phyloP scores from a whole-genome alignment of 2,329 filamentous ascomycete species.

The Erysiphe pulchra region DNA sequence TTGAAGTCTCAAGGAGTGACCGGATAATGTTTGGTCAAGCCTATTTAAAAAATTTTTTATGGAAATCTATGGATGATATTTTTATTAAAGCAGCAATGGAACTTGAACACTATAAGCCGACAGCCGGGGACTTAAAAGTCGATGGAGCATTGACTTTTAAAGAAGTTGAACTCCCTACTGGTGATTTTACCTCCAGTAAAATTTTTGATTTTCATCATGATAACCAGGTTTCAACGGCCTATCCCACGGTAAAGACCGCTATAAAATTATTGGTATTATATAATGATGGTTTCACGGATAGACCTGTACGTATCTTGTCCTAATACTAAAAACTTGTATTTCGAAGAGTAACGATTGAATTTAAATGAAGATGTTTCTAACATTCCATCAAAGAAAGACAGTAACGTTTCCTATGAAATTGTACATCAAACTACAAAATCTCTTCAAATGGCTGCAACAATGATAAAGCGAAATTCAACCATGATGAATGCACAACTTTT shows the following conservation, averaged over 20 bases:
- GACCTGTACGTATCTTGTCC: slow-evolving; percentile 8
- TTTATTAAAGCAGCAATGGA: slow-evolving; percentile 12
- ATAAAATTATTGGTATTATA: slow-evolving; percentile 34
- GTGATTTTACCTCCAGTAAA: not conserved
- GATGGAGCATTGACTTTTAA: too few relatives aligned
- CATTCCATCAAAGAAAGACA: slow-evolving; percentile 4
- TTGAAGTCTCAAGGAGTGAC: slow-evolving; percentile 6
- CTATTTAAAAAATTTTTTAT: slow-evolving; percentile 11
- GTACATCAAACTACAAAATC: slow-evolving; percentile 76
- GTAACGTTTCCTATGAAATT: slow-evolving; percentile 49
- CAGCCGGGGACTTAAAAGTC: too few relatives aligned
- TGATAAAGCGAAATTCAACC: slow-evolving; percentile 35
- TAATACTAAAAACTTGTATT: not conserved
- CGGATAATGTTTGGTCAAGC: slow-evolving; percentile 8
- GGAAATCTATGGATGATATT: slow-evolving; percentile 10
- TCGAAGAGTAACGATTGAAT: not conserved
- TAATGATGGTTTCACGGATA: slow-evolving; percentile 17
- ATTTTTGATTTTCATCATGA: slow-evolving; percentile 15
- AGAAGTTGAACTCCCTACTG: not conserved
- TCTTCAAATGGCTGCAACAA: slow-evolving; percentile 48
- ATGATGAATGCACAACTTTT: slow-evolving; percentile 66
- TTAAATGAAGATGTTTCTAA: too few relatives aligned
- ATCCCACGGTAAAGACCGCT: slow-evolving; percentile 30
- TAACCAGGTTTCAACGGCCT: slow-evolving; percentile 30
- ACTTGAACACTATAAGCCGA: slow-evolving; percentile 8